phyloP scores from a whole-genome alignment of 306 rosid species.

The Quercus suber region DNA sequence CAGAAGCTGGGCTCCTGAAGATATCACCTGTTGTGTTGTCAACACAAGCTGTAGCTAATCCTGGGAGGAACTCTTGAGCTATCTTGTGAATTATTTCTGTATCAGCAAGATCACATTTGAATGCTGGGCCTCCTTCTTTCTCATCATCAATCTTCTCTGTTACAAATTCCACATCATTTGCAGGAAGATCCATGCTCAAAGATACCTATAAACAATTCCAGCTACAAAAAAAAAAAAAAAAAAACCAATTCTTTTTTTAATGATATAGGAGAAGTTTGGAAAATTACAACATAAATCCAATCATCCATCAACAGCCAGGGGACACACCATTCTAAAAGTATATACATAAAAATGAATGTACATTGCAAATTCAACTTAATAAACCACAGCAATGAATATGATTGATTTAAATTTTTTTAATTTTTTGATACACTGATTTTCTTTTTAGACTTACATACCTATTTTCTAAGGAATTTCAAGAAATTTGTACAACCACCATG shows the following conservation, averaged over 20 bases:
- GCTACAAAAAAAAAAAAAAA: background rate
- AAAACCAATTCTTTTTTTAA: too few species aligned
- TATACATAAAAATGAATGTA: too few species aligned
- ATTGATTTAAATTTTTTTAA: too few species aligned
- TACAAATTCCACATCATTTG: constrained; percentile 41
- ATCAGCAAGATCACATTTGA: constrained; percentile 64
- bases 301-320: too few species aligned
- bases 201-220: constrained; percentile 38
- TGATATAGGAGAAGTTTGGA: background rate
- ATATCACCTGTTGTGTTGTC: constrained; percentile 72
- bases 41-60: constrained; percentile 71
- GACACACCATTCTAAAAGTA: too few species aligned
- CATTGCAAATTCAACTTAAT: too few species aligned
- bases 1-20: constrained; percentile 62
- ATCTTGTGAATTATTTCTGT: constrained; percentile 61
- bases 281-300: too few species aligned
- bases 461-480: too few species aligned
- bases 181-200: constrained; percentile 42
- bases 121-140: constrained; percentile 40
- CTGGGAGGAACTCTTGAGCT: constrained; percentile 76
- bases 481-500: too few species aligned
- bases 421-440: too few species aligned
- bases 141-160: constrained; percentile 60
- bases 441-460: too few species aligned
- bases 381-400: too few species aligned